These are phyloP conservation scores for Kewa caespitosa DNA, from an alignment of 179 eudicot genomes.

Conservation along the genomic window DNA sequence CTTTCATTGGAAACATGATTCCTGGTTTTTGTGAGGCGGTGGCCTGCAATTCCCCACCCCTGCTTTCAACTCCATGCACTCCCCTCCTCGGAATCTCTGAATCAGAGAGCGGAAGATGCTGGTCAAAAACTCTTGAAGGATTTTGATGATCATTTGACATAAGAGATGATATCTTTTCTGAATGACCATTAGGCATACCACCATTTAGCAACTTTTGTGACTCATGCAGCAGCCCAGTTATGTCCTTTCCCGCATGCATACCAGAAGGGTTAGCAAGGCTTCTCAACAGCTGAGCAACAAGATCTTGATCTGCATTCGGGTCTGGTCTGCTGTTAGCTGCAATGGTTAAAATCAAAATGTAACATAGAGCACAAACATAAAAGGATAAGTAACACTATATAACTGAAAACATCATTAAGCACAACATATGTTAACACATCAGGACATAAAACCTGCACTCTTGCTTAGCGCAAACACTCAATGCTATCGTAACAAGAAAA, in stretches of 20 bases:
- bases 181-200: conserved; percentile 38
- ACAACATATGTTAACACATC: background rate
- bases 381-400: background rate
- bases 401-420: background rate
- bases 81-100: conserved; percentile 28
- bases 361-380: background rate
- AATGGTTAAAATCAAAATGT: conserved; percentile 19
- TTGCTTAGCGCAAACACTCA: background rate
- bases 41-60: conserved; percentile 20
- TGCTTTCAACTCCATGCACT: conserved; percentile 14
- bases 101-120: conserved; percentile 21
- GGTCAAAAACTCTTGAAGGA: conserved; percentile 16
- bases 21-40: conserved; percentile 26
- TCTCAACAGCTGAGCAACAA: conserved; percentile 58
- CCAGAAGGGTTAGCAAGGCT: conserved; percentile 61
- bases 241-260: conserved; percentile 30
- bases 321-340: conserved; percentile 57
- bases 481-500: background rate
- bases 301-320: conserved; percentile 50
- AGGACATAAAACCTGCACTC: background rate
- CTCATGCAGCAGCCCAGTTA: conserved; percentile 43
- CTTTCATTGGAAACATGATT: conserved; percentile 28
- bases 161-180: conserved; percentile 36
- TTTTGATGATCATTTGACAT: conserved; percentile 19
- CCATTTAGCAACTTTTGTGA: conserved; percentile 48